Percentiles rank a stretch among this genome's conserved stretches.
phyloP scores from a whole-genome alignment of 176 grass and related monocot species.

The Phoenix roebelenii region DNA sequence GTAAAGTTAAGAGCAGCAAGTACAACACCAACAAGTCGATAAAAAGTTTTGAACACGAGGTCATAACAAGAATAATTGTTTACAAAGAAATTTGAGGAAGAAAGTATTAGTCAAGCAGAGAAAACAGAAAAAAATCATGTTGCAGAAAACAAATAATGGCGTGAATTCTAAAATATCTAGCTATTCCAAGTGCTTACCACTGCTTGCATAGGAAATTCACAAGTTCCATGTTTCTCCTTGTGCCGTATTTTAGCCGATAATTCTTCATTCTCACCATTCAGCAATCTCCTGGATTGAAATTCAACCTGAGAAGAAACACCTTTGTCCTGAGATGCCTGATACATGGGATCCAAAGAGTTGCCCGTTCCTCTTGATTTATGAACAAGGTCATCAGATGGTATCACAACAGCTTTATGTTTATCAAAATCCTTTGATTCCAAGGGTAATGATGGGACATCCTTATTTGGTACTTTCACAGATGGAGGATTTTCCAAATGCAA shows the following conservation, averaged over 20 bases:
- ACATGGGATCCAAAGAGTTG: conserved; percentile 43
- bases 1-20: too few species aligned
- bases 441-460: conserved; percentile 38
- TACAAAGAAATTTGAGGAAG: too few species aligned
- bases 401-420: conserved; percentile 37
- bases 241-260: conserved; percentile 28
- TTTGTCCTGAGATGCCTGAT: conserved; percentile 52
- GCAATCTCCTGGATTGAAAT: conserved; percentile 50
- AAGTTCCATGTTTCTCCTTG: conserved; percentile 45
- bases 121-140: too few species aligned
- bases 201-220: conserved; percentile 55
- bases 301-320: conserved; percentile 45
- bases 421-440: conserved; percentile 53
- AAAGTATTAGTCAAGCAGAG: too few species aligned
- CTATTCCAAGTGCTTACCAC: conserved; percentile 20
- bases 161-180: too few species aligned
- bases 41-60: too few species aligned
- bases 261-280: conserved; percentile 43
- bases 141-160: too few species aligned
- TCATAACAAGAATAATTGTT: too few species aligned
- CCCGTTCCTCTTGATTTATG: conserved; percentile 33
- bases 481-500: conserved; percentile 25
- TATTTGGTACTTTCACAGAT: conserved; percentile 39
- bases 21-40: too few species aligned
- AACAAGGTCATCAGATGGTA: conserved; percentile 26